Base-by-base conservation (phyloP, 2,329 filamentous ascomycete species). In the Neofusicoccum laricinum region DNA sequence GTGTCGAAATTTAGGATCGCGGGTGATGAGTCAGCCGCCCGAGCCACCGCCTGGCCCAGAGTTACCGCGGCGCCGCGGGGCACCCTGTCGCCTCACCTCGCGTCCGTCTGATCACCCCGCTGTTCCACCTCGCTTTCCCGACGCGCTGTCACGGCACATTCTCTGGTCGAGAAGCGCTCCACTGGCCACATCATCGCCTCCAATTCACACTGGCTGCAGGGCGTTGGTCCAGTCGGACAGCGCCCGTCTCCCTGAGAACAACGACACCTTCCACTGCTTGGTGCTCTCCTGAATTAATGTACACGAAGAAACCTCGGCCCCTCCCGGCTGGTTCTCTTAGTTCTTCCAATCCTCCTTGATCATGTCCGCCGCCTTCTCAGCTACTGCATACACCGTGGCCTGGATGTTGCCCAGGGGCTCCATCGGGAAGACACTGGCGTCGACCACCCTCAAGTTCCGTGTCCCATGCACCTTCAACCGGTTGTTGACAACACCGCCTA, bases 401-500 rank as follows among this genome's bases (percentile, higher is more conserved):
- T 66, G 65, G 15, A 65, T 66, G 14, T 49, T 59, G 12, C 40
- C 64, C n/a, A 57, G 32, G 6, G 58, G 43, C 17, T 65, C 36
- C 10, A 67, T 15, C 3, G 65, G 66, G 43, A 67, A 66, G 43
- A 68, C 40, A 14, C 63, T 63, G 1, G 67, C 66, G 53, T 68
- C 67, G 4, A 65, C 66, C 5, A 67, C 59, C n/a, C 66, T 38
- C 30, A 66, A 21, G 5, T 61, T 59, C 43, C 53, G 38, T 1
- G 57, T 67, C 0, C 72, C 73, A 19, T 75, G 70, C 30, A 75
- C 71, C 41, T 67, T 17, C 48, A 76, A 38, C 8, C 69, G 53
- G 8, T 43, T 62, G 50, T 73, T 68, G 0, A 75, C 73, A 3
- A 75, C 72, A 62, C 72, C 73, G 2, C 72, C 72, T 5, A 68